Evolutionary conservation across 225 moss, liverwort and hornwort species (phyloP).

Genomic region (Antitrichia curtipendula): DNA sequence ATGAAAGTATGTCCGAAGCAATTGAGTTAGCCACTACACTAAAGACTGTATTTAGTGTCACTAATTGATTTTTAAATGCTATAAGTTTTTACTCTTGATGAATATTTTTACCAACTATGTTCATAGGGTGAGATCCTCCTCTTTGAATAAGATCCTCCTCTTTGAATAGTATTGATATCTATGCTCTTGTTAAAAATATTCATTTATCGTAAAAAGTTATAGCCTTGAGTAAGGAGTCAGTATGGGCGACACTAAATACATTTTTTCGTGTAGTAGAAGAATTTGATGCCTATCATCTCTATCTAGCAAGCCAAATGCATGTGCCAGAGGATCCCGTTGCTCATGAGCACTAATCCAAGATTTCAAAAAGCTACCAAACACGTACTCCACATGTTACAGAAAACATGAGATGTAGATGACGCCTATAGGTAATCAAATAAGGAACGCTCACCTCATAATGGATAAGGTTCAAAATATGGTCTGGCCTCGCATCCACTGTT

Average conservation of each 20-base stretch:
- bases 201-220: not conserved
- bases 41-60: not conserved
- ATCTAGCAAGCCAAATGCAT: not conserved
- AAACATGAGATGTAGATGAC: not conserved
- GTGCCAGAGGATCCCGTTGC: not conserved
- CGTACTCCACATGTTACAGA: not conserved
- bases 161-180: not conserved
- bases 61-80: not conserved
- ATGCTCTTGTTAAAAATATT: not conserved
- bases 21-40: not conserved
- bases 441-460: conserved; percentile 67
- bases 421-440: not conserved
- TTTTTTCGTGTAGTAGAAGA: not conserved
- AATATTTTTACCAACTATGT: not conserved
- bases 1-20: not conserved
- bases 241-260: not conserved
- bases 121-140: not conserved
- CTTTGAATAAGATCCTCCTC: not conserved
- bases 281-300: not conserved
- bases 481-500: conserved; percentile 66
- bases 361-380: not conserved
- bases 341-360: not conserved
- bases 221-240: not conserved
- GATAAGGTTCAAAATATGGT: conserved; percentile 75
- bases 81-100: not conserved